Base-by-base conservation (phyloP, 2,329 filamentous ascomycete genomes). In the Pestalotiopsis sp. region DNA sequence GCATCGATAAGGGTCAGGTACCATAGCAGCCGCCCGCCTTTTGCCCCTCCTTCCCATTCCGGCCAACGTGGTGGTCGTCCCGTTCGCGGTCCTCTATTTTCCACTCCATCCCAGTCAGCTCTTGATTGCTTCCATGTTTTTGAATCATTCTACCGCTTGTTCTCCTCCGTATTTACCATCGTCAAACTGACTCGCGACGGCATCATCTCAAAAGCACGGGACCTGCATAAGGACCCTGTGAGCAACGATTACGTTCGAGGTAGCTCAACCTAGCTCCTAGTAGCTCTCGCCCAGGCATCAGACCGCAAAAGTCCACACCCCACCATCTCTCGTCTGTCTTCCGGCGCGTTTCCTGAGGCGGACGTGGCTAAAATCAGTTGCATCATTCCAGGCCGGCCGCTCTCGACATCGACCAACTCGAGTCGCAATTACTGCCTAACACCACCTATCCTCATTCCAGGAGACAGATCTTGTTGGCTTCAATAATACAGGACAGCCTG, bases 331-430 rank as follows among this genome's bases (percentile, higher is more conserved):
- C n/a, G 62, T 17, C 41, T 36, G 20, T 25, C 27, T 62, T 12
- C 31, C 25, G 63, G 20, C 61, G 61, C 63, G 41, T 25, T 66
- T 39, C n/a, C 31, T 20, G 20, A 36, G 23, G 23, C 62, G 27
- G 62, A 45, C 63, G 45, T 66, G 63, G 63, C 63, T 66, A 66
- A 52, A 66, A 66, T 66, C 31, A 45, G 63, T 66, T 66, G 63
- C 63, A 66, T 56, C 63, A 66, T 57, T 39, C 52, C n/a, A 23
- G 45, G 45, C 45, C 31, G 14, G 59, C n/a, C 27, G 57, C 27
- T 27, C 57, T 23, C 27, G 11, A 38, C 59, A 14, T 66, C 45
- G 41, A 56, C 39, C 7, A 56, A 36, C 31, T 6, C 36, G 52
- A 57, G 25, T 14, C 49, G 20, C 25, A 57, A 66, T 66, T 61